Evolutionary conservation across 441 rosid species (phyloP), one percentile per base, ranked within the genome.

Genomic region (Croton setiger): DNA sequence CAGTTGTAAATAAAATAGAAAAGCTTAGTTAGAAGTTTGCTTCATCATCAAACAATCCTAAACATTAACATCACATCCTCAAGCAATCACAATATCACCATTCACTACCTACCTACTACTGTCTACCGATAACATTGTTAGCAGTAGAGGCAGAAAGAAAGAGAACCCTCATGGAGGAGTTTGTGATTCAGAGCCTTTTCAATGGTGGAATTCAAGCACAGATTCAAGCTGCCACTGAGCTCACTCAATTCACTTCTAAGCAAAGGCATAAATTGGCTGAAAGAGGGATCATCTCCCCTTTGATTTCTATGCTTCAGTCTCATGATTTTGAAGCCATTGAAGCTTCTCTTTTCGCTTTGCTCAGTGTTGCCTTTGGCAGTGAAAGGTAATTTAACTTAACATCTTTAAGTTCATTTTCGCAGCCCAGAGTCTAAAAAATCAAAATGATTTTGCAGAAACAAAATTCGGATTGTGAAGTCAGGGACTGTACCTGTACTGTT

Each of bases 281-380:
- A 66, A 82, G 47, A 70, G 97, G 90, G 6, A 80, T 89, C 33
- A 77, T 89, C 53, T 49, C 80, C 73, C 90, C 98, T 63, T 72
- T 93, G 68, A 63, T 91, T 74, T 83, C 86, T 3, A 88, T 93
- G 87, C 86, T 91, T 66, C 82, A 76, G 53, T 88, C 88, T 4
- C 88, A 81, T 39, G 92, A 89, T 67, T 77, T 21, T 67, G 78
- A 83, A 70, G 83, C 92, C 78, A 78, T 73, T 65, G 86, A 91
- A 80, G 90, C 89, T 74, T 77, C 94, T 56, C 85, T 93, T 17
- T 78, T 83, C 47, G 91, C 92, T 66, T 71, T 89, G 72, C 97
- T 91, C 61, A 85, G 87, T 72, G 88, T 89, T 60, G 91, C 96
- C 69, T 93, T 83, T 74, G 98, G 97, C 75, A 91, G 91, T 57